These are phyloP conservation scores for Rachicladosporium sp. DNA, from an alignment of 2,329 filamentous ascomycete genomes.

Conservation along the genomic window DNA sequence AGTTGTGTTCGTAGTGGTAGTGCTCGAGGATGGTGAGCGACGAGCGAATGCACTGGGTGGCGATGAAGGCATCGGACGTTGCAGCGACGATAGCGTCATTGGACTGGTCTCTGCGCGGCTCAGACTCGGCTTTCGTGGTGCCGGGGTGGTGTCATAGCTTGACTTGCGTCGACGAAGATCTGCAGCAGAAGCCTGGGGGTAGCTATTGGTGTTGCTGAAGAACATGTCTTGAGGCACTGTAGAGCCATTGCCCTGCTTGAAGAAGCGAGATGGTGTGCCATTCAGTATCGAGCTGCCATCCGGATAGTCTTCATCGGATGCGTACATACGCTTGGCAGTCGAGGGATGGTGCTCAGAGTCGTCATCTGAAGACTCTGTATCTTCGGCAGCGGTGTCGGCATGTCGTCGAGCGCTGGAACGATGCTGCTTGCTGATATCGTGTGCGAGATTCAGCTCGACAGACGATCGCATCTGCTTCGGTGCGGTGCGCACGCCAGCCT, in stretches of 20 bases:
- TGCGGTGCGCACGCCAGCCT: constrained; percentile 9
- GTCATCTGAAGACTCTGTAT: constrained; percentile 6
- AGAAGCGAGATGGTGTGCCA: constrained; percentile 25
- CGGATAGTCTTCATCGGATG: constrained; percentile 20
- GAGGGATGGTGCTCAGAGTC: constrained; percentile 9
- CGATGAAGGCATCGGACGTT: neutral
- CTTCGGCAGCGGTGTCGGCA: constrained; percentile 4
- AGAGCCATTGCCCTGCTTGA: constrained; percentile 15
- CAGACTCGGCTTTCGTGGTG: constrained; percentile 15
- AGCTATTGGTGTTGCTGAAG: constrained; percentile 11
- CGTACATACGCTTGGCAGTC: constrained; percentile 10
- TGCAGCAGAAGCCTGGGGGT: too few species aligned
- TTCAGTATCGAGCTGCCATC: constrained; percentile 22
- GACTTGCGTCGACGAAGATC: constrained; percentile 8
- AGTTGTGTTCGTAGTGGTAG: neutral
- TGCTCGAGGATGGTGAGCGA: neutral
- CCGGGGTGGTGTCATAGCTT: constrained; percentile 13
- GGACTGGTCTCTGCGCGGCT: constrained; percentile 19
- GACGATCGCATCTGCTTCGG: constrained; percentile 19
- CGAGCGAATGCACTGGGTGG: too few species aligned
- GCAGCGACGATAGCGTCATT: constrained; percentile 6
- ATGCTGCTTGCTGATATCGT: constrained; percentile 11
- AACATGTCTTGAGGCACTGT: constrained; percentile 9
- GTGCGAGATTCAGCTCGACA: constrained; percentile 17
- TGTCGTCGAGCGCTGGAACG: constrained; percentile 8